Percentiles rank a stretch among this genome's conserved stretches.
Evolutionary conservation across 495 filamentous ascomycete species (phyloP).

Genomic region (Penicillium silybi): DNA sequence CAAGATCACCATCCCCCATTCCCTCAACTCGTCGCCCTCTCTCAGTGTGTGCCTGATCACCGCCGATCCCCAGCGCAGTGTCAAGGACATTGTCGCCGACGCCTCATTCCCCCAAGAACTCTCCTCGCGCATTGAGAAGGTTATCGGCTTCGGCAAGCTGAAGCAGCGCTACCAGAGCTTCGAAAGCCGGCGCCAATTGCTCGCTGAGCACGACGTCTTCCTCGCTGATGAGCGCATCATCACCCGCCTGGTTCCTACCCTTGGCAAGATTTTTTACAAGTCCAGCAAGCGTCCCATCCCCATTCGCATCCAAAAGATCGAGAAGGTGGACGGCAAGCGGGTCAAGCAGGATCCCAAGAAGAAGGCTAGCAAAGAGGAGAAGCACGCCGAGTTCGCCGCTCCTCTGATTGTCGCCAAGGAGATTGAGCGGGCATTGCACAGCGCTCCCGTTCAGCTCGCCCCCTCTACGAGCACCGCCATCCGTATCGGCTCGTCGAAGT

Average conservation of each 20-base stretch:
- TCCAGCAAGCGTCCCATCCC: constrained; percentile 83
- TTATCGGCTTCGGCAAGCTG: constrained; percentile 80
- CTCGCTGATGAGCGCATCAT: constrained; percentile 81
- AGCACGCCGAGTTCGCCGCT: constrained; percentile 39
- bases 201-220: constrained; percentile 81
- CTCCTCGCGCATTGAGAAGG: constrained; percentile 66
- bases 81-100: constrained; percentile 80
- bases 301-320: constrained; percentile 61
- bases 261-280: constrained; percentile 88
- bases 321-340: constrained; percentile 65
- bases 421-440: constrained; percentile 64
- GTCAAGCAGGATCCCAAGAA: constrained; percentile 49
- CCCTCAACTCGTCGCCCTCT: constrained; percentile 58
- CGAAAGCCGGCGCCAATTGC: constrained; percentile 81
- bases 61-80: constrained; percentile 78
- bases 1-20: constrained; percentile 62
- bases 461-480: constrained; percentile 62
- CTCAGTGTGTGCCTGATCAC: constrained; percentile 79
- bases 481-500: constrained; percentile 66
- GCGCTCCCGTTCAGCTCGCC: constrained; percentile 69
- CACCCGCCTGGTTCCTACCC: constrained; percentile 65
- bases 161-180: constrained; percentile 81
- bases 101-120: constrained; percentile 70
- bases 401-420: constrained; percentile 60
- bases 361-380: constrained; percentile 31